Evolutionary conservation across 2,329 filamentous ascomycete genomes (phyloP).

Genomic region (Botrytis galanthina): DNA sequence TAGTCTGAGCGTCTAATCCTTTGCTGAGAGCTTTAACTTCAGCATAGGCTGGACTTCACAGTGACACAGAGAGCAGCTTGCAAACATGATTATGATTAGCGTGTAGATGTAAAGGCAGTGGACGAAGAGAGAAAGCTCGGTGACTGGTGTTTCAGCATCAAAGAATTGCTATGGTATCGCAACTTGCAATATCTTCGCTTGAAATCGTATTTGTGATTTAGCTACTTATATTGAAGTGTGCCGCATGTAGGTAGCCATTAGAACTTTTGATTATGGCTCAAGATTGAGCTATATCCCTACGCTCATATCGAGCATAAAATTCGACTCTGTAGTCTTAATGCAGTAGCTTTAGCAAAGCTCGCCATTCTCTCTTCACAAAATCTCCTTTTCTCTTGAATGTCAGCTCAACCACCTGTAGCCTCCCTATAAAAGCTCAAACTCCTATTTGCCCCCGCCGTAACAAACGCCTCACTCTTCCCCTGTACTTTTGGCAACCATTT

Average conservation of each 20-base stretch:
- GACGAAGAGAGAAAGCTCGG: not conserved
- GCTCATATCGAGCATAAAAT: not conserved
- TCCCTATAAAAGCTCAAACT: conserved; percentile 82
- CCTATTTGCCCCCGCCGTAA: conserved; percentile 71
- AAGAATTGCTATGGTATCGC: not conserved
- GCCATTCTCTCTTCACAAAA: too few species aligned
- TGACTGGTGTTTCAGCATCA: not conserved
- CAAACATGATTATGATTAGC: not conserved
- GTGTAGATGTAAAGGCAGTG: not conserved
- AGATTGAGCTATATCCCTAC: not conserved
- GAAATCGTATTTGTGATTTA: not conserved
- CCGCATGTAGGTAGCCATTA: not conserved
- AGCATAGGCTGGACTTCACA: too few species aligned
- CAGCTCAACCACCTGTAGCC: conserved; percentile 58
- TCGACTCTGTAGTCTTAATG: too few species aligned
- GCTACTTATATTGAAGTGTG: not conserved
- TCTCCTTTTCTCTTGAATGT: too few species aligned
- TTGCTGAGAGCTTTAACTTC: too few species aligned
- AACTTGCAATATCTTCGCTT: not conserved
- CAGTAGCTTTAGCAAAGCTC: not conserved
- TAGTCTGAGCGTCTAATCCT: too few species aligned
- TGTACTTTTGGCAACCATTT: conserved; percentile 74
- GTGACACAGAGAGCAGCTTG: not conserved
- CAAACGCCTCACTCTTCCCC: conserved; percentile 65
- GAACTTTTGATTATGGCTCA: not conserved